Evolutionary conservation across 495 filamentous ascomycete genomes (phyloP).

Genomic region (Neurospora tetrasperma): DNA sequence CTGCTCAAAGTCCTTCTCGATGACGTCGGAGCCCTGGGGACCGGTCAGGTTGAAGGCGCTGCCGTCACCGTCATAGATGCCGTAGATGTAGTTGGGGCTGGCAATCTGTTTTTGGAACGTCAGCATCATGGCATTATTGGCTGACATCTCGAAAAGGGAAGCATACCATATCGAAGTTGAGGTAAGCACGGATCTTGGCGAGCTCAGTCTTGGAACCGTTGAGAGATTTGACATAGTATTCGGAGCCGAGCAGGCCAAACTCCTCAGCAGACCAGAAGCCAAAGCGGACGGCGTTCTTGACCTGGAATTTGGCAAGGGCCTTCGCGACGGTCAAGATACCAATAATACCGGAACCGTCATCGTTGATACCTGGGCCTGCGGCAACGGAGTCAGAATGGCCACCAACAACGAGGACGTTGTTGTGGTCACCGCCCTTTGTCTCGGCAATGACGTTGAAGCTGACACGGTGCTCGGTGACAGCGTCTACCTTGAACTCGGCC

Average conservation of each 20-base stretch:
- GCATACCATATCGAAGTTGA: slow-evolving; percentile 63
- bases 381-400: slow-evolving; percentile 61
- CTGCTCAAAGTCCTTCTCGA: slow-evolving; percentile 52
- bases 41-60: slow-evolving; percentile 49
- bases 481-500: slow-evolving; percentile 19
- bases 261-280: slow-evolving; percentile 61
- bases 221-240: slow-evolving; percentile 41
- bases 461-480: slow-evolving; percentile 35
- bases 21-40: slow-evolving; percentile 51
- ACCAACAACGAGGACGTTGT: slow-evolving; percentile 53
- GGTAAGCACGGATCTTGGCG: slow-evolving; percentile 52
- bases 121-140: background rate
- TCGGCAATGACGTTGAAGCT: slow-evolving; percentile 61
- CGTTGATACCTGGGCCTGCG: slow-evolving; percentile 42
- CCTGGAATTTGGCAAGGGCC: slow-evolving; percentile 44
- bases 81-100: slow-evolving; percentile 56
- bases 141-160: background rate
- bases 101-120: slow-evolving; percentile 35
- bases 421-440: slow-evolving; percentile 52
- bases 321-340: slow-evolving; percentile 54
- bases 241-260: slow-evolving; percentile 53
- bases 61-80: slow-evolving; percentile 65
- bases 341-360: slow-evolving; percentile 52
- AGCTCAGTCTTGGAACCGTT: slow-evolving; percentile 33
- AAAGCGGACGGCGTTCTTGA: slow-evolving; percentile 61